phyloP scores from a whole-genome alignment of 148 eudicot species.

The Rhododendron griersonianum region DNA sequence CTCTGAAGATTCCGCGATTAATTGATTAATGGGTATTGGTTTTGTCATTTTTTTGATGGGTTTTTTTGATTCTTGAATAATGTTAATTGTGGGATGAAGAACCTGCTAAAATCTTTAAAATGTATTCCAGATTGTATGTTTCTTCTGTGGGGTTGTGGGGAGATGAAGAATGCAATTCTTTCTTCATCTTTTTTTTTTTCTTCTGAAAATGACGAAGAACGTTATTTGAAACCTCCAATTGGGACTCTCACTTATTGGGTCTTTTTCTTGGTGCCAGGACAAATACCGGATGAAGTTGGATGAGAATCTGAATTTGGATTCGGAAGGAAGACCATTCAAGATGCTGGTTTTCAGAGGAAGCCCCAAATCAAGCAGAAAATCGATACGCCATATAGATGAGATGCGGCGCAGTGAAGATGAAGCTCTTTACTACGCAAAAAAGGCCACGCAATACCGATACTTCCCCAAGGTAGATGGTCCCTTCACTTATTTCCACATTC shows the following conservation, averaged over 20 bases:
- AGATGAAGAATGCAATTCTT: neutral
- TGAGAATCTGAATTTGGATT: constrained; percentile 29
- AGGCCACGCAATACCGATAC: constrained; percentile 13
- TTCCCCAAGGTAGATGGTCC: constrained; percentile 22
- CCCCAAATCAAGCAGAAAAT: constrained; percentile 35
- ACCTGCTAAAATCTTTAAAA: neutral
- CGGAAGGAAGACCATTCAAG: constrained; percentile 37
- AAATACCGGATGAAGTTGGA: constrained; percentile 20
- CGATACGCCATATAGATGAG: constrained; percentile 27
- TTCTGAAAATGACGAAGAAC: neutral
- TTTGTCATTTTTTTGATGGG: neutral
- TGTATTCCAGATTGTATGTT: neutral
- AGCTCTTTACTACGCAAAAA: neutral
- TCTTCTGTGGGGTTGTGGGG: neutral
- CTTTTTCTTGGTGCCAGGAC: constrained; percentile 13
- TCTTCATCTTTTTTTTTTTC: neutral
- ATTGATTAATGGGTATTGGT: neutral
- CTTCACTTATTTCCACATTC: neutral
- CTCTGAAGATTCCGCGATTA: neutral
- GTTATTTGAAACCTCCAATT: neutral
- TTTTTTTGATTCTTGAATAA: neutral
- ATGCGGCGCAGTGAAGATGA: constrained; percentile 26
- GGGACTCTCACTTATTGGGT: neutral
- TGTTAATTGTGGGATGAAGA: constrained; percentile 4
- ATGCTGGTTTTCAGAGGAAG: constrained; percentile 47